These are phyloP conservation scores for Dioscorea zingiberensis DNA, from an alignment of 106 monocot genomes.

Conservation along the genomic window DNA sequence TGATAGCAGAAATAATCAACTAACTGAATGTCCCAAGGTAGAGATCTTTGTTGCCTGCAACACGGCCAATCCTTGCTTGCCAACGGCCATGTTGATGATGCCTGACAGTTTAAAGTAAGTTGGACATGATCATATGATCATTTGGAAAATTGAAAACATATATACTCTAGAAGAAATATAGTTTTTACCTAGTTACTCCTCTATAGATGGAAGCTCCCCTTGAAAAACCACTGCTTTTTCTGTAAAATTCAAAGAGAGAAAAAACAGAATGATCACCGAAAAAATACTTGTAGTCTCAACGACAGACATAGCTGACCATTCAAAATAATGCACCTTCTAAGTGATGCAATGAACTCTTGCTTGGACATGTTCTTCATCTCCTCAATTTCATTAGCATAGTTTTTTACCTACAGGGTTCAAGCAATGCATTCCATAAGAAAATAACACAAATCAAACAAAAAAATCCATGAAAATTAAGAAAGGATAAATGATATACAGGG, in stretches of 20 bases:
- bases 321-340: slow-evolving; percentile 21
- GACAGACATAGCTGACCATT: not conserved
- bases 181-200: slow-evolving; percentile 9
- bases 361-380: slow-evolving; percentile 63
- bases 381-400: slow-evolving; percentile 43
- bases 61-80: slow-evolving; percentile 20
- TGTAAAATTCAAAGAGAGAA: not conserved
- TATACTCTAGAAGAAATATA: not conserved
- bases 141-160: not conserved
- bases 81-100: slow-evolving; percentile 14
- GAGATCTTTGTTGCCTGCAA: slow-evolving; percentile 38
- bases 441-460: not conserved
- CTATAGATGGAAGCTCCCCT: slow-evolving; percentile 11
- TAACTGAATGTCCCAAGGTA: slow-evolving; percentile 31
- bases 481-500: not conserved
- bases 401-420: slow-evolving; percentile 29
- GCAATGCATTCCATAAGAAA: too few relatives aligned
- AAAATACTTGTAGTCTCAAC: not conserved
- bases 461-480: not conserved
- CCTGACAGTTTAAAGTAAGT: not conserved
- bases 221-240: slow-evolving; percentile 12
- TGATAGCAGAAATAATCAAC: too few relatives aligned
- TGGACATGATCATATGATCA: not conserved
- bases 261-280: not conserved
- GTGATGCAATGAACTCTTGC: slow-evolving; percentile 66